Conservation (phyloP, 371 early-diverging fungal genomes). For the Gilbertella persicaria region DNA sequence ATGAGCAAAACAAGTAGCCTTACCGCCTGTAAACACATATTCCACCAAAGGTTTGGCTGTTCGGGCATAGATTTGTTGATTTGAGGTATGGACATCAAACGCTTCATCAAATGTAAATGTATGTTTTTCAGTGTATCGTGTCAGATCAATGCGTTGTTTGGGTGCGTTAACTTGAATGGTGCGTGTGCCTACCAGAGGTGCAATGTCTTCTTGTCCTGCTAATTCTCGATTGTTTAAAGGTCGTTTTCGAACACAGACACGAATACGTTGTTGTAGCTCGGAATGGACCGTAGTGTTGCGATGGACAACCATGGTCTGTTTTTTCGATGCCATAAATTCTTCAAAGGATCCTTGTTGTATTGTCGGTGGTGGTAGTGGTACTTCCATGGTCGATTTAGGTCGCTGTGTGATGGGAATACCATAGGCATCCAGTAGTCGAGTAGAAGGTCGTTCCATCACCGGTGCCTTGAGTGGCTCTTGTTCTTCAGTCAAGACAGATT, state of each 20-base stretch:
- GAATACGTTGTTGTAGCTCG: conserved; percentile 78
- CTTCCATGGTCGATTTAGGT: neutral
- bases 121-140: conserved; percentile 93
- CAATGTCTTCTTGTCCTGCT: conserved; percentile 82
- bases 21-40: conserved; percentile 93
- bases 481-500: neutral
- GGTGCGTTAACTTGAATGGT: conserved; percentile 87
- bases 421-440: conserved; percentile 44
- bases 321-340: conserved; percentile 3
- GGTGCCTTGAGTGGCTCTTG: neutral
- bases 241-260: conserved; percentile 96
- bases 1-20: conserved; percentile 99
- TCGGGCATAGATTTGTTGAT: conserved; percentile 88
- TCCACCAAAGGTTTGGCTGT: conserved; percentile 94
- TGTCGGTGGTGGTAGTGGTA: neutral
- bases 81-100: conserved; percentile 81
- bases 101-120: conserved; percentile 96
- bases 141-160: conserved; percentile 93
- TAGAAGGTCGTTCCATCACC: conserved; percentile 15
- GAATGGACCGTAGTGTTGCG: neutral
- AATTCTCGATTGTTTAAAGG: conserved; percentile 88
- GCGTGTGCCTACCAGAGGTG: conserved; percentile 62
- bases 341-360: neutral
- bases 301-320: neutral
- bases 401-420: conserved; percentile 35